A percentile compares a stretch with the other conserved stretches of the same genome.
Evolutionary conservation across 2,329 filamentous ascomycete genomes (phyloP).

Genomic region (Pestalotiopsis sp.): DNA sequence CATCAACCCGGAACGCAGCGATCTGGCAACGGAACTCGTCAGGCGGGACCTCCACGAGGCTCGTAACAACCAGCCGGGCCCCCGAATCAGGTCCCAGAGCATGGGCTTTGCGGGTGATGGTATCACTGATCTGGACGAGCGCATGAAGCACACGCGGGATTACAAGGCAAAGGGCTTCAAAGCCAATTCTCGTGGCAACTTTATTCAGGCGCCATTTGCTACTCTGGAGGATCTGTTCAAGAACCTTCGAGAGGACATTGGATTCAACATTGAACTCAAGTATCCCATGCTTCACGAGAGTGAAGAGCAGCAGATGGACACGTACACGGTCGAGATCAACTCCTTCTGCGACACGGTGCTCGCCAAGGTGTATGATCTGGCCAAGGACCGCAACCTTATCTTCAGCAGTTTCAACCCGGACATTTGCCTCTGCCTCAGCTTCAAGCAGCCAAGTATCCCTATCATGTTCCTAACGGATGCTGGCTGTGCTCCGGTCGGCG

Average conservation of each 20-base stretch:
- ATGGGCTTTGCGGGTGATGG: constrained; percentile 51
- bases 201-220: constrained; percentile 94
- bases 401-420: constrained; percentile 98
- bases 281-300: constrained; percentile 98
- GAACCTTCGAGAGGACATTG: constrained; percentile 77
- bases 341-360: constrained; percentile 95
- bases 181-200: constrained; percentile 88
- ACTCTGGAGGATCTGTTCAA: constrained; percentile 92
- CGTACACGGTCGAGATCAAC: constrained; percentile 93
- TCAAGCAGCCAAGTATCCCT: constrained; percentile 96
- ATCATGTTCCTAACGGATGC: constrained; percentile 94
- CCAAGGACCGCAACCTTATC: constrained; percentile 83
- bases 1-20: constrained; percentile 66
- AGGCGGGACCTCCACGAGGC: constrained; percentile 27
- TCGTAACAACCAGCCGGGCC: constrained; percentile 30
- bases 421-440: constrained; percentile 88
- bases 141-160: constrained; percentile 96
- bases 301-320: constrained; percentile 95
- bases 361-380: constrained; percentile 84
- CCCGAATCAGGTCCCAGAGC: constrained; percentile 54
- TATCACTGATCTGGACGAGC: constrained; percentile 60
- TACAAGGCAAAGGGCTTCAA: constrained; percentile 96
- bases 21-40: constrained; percentile 27
- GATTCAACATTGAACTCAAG: constrained; percentile 99
- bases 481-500: constrained; percentile 77